These are phyloP conservation scores for Filobasidium wieringae DNA, from an alignment of 768 basidiomycete species.

Conservation along the genomic window DNA sequence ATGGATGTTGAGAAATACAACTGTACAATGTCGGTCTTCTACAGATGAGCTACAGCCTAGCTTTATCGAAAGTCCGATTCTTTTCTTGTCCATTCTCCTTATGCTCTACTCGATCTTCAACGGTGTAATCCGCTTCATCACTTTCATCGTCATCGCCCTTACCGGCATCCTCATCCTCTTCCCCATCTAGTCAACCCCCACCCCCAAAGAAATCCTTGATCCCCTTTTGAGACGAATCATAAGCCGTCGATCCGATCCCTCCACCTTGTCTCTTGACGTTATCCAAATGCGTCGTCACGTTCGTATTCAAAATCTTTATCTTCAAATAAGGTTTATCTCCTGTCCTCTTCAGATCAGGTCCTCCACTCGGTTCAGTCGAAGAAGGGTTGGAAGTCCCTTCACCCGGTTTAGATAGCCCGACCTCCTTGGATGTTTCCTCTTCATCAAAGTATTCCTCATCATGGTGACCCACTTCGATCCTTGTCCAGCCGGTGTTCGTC, in stretches of 20 bases:
- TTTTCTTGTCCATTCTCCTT: no score
- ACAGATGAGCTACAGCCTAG: no score
- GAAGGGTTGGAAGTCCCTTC: background rate
- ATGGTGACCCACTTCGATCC: constrained; percentile 29
- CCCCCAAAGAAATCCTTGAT: constrained; percentile 75
- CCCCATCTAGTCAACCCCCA: constrained; percentile 32
- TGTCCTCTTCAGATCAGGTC: constrained; percentile 18
- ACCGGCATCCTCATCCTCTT: background rate
- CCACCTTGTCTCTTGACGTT: constrained; percentile 54
- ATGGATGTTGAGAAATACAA: no score
- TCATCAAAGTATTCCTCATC: constrained; percentile 11
- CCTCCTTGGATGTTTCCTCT: constrained; percentile 1
- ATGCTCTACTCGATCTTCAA: no score
- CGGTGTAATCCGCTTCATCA: no score
- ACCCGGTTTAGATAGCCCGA: background rate
- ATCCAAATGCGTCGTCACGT: constrained; percentile 38
- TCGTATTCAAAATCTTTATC: constrained; percentile 30
- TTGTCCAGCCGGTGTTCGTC: constrained; percentile 39
- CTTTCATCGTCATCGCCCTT: no score
- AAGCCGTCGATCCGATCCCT: constrained; percentile 58
- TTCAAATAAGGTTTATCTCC: constrained; percentile 15
- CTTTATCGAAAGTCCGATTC: no score
- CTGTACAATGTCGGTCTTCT: no score
- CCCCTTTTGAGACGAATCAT: constrained; percentile 63
- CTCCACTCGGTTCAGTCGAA: constrained; percentile 3